Evolutionary conservation across 2,329 filamentous ascomycete species (phyloP), one percentile per base, ranked within the genome.

Genomic region (Fusarium sarcochroum): DNA sequence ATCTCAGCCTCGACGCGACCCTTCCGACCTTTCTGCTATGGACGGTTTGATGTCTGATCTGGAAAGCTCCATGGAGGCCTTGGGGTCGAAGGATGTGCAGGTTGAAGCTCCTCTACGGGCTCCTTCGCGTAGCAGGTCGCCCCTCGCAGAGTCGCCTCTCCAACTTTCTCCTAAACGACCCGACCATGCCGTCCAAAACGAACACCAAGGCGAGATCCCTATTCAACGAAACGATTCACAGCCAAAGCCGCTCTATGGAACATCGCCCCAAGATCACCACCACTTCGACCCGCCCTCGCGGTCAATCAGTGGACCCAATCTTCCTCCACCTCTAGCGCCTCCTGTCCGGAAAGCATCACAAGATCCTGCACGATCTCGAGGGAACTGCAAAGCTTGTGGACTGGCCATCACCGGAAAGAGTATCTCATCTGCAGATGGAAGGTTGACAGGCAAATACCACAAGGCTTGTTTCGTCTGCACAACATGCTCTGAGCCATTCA

Each of bases 391-490:
- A 74, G 92, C 93, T 2, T 99, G 96, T 78, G 85, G 87, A 5
- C 83, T 91, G 45, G 82, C 86, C 8, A 98, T 99, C 73, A 87
- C 89, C 44, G 95, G 94, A 20, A 98, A 98, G 81, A 97, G 94
- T 2, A 90, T 99, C 59, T 97, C 95, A 34, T 97, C 94, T 15
- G 94, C 94, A 1, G 96, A 98, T 73, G 96, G 96, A 17, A 90
- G 94, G 23, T 84, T 99, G 23, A 97, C 93, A 1, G 96, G 96
- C 11, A 91, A 94, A 67, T 99, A 97, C 79, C 96, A 99, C 84
- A 97, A 97, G 78, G 87, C 91, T 6, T 99, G 95, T 78, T 98
- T 99, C 76, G 92, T 95, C 13, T 99, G 96, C 84, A 88, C 89
- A 6, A 94, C 91, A 2, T 99, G 96, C 82, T 84, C 85, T 13